Base-by-base conservation (phyloP, 257 asterid species). In the Nicotiana tomentosiformis region DNA sequence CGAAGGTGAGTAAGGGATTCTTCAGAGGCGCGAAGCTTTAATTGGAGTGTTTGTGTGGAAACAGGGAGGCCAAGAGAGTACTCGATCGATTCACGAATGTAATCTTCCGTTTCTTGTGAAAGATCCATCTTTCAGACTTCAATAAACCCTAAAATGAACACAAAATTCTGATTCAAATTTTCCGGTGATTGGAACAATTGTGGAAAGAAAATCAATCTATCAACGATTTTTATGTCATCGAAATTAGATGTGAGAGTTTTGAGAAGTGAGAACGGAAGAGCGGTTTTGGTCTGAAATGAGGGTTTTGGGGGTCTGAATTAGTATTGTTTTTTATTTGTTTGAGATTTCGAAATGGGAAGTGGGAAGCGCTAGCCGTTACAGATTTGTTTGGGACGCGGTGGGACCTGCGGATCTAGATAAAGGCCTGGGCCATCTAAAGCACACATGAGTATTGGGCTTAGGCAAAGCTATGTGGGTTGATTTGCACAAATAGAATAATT, bases 41-140 rank as follows among this genome's bases (percentile, higher is more conserved):
- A 88, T 78, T 87, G 89, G 37, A 96, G 94, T 20, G 98, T 87
- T 18, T 82, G 85, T 7, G 85, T 56, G 5, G 98, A 89, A 15
- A 92, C 95, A 39, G 93, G 89, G 43, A 96, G 95, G 49, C 99
- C 98, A 46, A 94, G 83, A 18, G 88, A 79, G 81, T 92, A 86
- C 77, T 96, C 93, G 77, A 94, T 93, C 56, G 96, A 90, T 88
- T 90, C 96, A 57, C 97, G 91, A 53, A 96, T 87, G 87, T 94
- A 96, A 85, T 91, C 93, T 4, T 92, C 96, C 26, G 92, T 90
- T 90, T 92, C 97, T 85, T 88, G 90, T 10, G 97, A 87, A 77
- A 96, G 84, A 85, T 91, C 98, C 99, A 96, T 93, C 20, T 20
- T 30, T 7, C 66, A 78, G 15, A 56, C 65, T 86, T 66, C 57